Percentiles rank a stretch among this genome's conserved stretches.
These are phyloP conservation scores for Mortierella sp. DNA, from an alignment of 371 early-diverging fungal species.

Conservation along the genomic window DNA sequence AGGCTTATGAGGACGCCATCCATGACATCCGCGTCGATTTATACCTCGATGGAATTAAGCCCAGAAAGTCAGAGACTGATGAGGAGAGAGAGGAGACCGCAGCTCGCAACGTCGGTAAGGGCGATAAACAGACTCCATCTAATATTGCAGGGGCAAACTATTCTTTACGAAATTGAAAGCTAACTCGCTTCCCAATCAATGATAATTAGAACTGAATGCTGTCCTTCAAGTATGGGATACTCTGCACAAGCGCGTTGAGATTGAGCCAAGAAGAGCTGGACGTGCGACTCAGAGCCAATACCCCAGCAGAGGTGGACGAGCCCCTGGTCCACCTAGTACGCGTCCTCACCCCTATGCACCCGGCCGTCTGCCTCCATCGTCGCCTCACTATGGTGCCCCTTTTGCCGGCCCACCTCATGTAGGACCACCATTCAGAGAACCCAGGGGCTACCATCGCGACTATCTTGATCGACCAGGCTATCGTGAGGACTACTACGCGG, in stretches of 20 bases:
- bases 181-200: neutral
- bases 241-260: constrained; percentile 41
- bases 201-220: constrained; percentile 26
- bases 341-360: constrained; percentile 46
- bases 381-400: constrained; percentile 41
- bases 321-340: constrained; percentile 35
- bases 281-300: constrained; percentile 35
- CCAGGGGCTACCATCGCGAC: constrained; percentile 53
- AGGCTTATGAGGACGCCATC: constrained; percentile 62
- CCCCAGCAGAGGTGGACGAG: constrained; percentile 29
- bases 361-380: constrained; percentile 33
- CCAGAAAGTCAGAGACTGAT: constrained; percentile 37
- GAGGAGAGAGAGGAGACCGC: constrained; percentile 30
- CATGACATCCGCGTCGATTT: constrained; percentile 60
- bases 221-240: constrained; percentile 49
- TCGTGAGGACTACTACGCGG: constrained; percentile 59
- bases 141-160: no score
- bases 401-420: constrained; percentile 38
- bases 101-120: constrained; percentile 32
- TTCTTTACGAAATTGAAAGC: neutral
- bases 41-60: constrained; percentile 49
- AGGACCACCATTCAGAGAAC: constrained; percentile 44
- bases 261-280: constrained; percentile 45
- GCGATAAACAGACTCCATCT: no score
- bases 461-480: constrained; percentile 59